Base-by-base conservation (phyloP, 2,329 filamentous ascomycete genomes). In the Acrocalymma vagum region DNA sequence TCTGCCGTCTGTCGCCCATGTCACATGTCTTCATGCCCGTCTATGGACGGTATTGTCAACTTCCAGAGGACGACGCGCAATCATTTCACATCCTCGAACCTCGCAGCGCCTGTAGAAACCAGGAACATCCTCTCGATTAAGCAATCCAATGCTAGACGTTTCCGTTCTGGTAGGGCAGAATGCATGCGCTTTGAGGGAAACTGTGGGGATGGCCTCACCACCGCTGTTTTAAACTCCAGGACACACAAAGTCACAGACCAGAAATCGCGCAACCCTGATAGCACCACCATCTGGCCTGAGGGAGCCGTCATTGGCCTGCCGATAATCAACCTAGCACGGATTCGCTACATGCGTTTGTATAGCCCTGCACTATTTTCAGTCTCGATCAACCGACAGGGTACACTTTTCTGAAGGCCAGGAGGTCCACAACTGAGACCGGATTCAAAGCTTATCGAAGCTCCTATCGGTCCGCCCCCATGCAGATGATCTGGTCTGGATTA, bases 181-280 rank as follows among this genome's bases (percentile, higher is more conserved):
- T n/a, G n/a, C n/a, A n/a, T n/a, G n/a, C n/a, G n/a, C n/a, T n/a
- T n/a, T n/a, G n/a, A n/a, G n/a, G n/a, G n/a, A 34, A 34, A 14
- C 24, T 37, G 40, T 42, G 43, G 47, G 38, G 11, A 31, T 26
- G 25, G 40, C 23, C 32, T 37, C 39, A 48, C 29, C 39, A 48
- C 39, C 34, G 44, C 25, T 41, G 61, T 63, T 63, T 57, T 42
- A 45, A 40, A 30, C 41, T 51, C 48, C 45, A 38, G 39, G 40
- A 54, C 51, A 41, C 34, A n/a, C 27, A 22, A n/a, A 31, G 59
- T 61, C 46, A 55, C 59, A 62, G 54, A 47, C 34, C 34, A 26
- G 26, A 25, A 29, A 48, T 48, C 39, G 49, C 51, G 51, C 33
- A 53, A 52, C 53, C 34, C 30, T 30, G 41, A 45, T 40, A 45